A percentile compares a stretch with the other conserved stretches of the same genome.
Conservation (phyloP, 1,284 basidiomycete genomes). For the Sanghuangporus sanghuang region DNA sequence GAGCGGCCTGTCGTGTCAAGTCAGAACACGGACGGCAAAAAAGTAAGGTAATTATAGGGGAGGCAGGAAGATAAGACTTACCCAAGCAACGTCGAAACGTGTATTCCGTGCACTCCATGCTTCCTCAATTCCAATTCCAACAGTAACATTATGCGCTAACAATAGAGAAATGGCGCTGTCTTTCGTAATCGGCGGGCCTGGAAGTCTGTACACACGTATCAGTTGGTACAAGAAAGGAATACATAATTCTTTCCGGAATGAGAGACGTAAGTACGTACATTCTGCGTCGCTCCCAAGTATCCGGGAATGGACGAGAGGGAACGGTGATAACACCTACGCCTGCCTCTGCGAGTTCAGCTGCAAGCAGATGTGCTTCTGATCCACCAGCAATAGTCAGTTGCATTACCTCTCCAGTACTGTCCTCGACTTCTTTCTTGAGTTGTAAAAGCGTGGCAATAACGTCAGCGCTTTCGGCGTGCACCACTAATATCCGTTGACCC, state of each 20-base stretch:
- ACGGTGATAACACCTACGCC: constrained; percentile 72
- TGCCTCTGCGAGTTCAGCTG: constrained; percentile 66
- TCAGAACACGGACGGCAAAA: constrained; percentile 13
- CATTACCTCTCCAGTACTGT: constrained; percentile 32
- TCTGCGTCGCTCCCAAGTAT: constrained; percentile 50
- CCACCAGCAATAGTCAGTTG: constrained; percentile 64
- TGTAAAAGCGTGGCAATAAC: constrained; percentile 72
- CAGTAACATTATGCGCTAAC: constrained; percentile 56
- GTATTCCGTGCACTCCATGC: constrained; percentile 62
- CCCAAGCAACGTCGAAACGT: constrained; percentile 70
- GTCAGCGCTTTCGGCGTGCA: constrained; percentile 61
- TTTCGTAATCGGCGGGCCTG: constrained; percentile 64
- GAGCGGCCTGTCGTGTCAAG: constrained; percentile 22
- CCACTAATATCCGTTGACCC: constrained; percentile 51
- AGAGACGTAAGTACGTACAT: constrained; percentile 30
- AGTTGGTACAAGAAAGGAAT: not conserved
- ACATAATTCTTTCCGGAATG: not conserved
- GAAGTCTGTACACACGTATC: constrained; percentile 36
- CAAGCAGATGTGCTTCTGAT: constrained; percentile 71
- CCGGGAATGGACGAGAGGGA: constrained; percentile 54
- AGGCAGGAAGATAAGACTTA: constrained; percentile 34
- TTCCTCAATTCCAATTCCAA: constrained; percentile 60
- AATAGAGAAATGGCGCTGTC: constrained; percentile 52
- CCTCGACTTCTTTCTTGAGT: constrained; percentile 72
- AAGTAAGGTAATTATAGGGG: not conserved